These are phyloP conservation scores for Phytophthora kernoviae DNA, from an alignment of 352 stramenopile species.

Conservation along the genomic window DNA sequence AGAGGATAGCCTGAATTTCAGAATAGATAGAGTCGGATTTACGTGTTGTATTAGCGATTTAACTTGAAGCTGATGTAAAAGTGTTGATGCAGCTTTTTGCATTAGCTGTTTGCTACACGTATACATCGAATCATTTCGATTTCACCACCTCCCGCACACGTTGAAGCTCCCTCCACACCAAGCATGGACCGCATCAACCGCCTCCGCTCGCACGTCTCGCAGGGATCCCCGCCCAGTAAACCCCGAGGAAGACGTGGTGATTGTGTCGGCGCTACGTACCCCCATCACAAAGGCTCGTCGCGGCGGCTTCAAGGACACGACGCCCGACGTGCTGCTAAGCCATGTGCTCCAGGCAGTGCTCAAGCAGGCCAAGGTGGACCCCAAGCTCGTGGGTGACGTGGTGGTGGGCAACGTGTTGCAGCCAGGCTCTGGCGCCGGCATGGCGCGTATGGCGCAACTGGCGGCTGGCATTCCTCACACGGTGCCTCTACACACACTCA, in stretches of 20 bases:
- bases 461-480: slow-evolving; percentile 77
- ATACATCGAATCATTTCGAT: slow-evolving; percentile 14
- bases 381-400: slow-evolving; percentile 77
- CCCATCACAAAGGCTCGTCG: slow-evolving; percentile 87
- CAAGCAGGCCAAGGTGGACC: slow-evolving; percentile 81
- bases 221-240: slow-evolving; percentile 24
- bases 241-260: slow-evolving; percentile 80
- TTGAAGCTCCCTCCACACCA: slow-evolving; percentile 2
- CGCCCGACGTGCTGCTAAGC: slow-evolving; percentile 88
- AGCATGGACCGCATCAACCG: slow-evolving; percentile 77
- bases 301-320: slow-evolving; percentile 93
- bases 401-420: slow-evolving; percentile 89
- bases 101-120: neutral
- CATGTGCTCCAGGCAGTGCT: slow-evolving; percentile 85
- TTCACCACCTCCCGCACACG: slow-evolving; percentile 12
- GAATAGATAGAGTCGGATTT: slow-evolving; percentile 5
- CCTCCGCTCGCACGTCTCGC: slow-evolving; percentile 70
- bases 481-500: slow-evolving; percentile 77
- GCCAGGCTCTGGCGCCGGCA: slow-evolving; percentile 71
- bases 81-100: slow-evolving; percentile 24
- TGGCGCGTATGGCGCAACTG: slow-evolving; percentile 85
- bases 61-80: slow-evolving; percentile 17
- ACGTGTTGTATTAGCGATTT: slow-evolving; percentile 3
- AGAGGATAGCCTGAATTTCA: neutral
- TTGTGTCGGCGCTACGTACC: slow-evolving; percentile 85